Base-by-base conservation (phyloP, 192 early-diverging fungal species). In the Thoreauomyces humboldtii region DNA sequence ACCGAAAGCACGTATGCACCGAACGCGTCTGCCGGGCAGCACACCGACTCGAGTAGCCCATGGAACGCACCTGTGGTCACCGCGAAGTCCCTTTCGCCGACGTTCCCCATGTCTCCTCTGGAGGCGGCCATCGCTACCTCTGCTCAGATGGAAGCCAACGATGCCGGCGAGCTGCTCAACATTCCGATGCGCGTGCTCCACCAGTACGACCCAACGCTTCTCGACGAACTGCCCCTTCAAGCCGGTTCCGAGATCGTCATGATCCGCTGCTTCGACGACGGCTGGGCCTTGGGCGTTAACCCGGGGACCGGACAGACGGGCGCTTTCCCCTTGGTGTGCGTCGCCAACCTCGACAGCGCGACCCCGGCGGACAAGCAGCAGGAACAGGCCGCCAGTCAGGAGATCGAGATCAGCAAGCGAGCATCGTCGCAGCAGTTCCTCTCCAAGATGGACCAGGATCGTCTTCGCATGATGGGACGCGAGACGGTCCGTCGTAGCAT, bases 251-350 rank as follows among this genome's bases (percentile, higher is more conserved):
- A 52, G 14, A 59, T 73, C 21, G 28, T 52, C 22, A 62, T 73
- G 42, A 36, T 73, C 2, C 29, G 56, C 65, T 80, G 79, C 21
- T 95, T 91, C 76, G 91, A 93, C 63, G 93, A 95, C 67, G 93
- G 93, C 7, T 95, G 93, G 93, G 92, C 88, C 22, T 77, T 93
- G 1, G 93, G 93, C 25, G 73, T 85, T 54, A 93, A 92, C 73
- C 65, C 85, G 61, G 81, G 77, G 41, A 89, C 89, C 2, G 80
- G 83, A 0, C 35, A 69, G 35, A 83, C 86, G 51, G 93, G 93
- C 14, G 89, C 89, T 0, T 95, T 95, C 83, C 93, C 93, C 11
- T 59, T 91, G 2, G 89, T 90, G 29, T 95, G 92, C 62, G 80
- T 94, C 1, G 77, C 74, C 43, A 72, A 66, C 0, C 59, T 54